Conservation (phyloP, 2,329 filamentous ascomycete genomes). For the Botrytis elliptica region DNA sequence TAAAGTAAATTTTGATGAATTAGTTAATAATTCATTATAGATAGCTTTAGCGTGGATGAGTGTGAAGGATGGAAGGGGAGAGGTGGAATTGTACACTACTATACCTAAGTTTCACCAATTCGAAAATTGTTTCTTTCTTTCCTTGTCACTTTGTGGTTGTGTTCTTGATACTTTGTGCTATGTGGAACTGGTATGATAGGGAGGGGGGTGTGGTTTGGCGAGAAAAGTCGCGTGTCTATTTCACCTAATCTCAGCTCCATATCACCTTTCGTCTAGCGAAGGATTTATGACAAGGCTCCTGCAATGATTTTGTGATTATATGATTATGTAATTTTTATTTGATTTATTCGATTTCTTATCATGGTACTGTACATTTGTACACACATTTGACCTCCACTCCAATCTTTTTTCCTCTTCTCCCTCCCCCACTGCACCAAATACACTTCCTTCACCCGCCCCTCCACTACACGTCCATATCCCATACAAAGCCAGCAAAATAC, state of each 20-base stretch:
- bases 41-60: neutral
- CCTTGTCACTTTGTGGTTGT: neutral
- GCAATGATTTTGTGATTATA: neutral
- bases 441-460: neutral
- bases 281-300: neutral
- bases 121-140: neutral
- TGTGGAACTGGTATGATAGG: neutral
- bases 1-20: neutral
- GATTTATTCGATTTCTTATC: neutral
- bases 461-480: neutral
- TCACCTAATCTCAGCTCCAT: neutral
- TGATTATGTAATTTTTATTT: neutral
- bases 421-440: neutral
- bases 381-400: neutral
- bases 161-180: neutral
- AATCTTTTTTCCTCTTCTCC: neutral
- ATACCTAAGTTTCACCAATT: neutral
- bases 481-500: neutral
- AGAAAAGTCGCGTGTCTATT: neutral
- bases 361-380: neutral
- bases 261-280: neutral
- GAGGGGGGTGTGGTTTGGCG: neutral
- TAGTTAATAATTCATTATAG: neutral
- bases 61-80: neutral
- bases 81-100: neutral